Conservation (phyloP, 2,329 filamentous ascomycete species). For the Cladophialophora psammophila region DNA sequence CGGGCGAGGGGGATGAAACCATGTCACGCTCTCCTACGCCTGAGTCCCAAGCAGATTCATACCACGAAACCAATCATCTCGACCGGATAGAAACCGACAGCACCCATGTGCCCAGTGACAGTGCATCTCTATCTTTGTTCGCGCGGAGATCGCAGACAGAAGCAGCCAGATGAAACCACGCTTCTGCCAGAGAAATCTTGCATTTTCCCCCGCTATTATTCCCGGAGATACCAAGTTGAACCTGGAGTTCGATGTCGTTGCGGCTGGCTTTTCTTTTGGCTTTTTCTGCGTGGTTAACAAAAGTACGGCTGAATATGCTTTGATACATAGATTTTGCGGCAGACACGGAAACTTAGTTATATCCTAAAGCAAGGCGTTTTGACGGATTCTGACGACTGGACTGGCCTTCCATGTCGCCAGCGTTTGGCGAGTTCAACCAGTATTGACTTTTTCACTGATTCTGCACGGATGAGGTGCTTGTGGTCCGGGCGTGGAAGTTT, state of each 20-base stretch:
- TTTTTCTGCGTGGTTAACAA: not conserved
- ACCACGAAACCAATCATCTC: constrained; percentile 20
- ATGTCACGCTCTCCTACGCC: constrained; percentile 18
- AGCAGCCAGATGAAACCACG: constrained; percentile 28
- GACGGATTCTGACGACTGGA: not conserved
- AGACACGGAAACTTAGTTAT: not conserved
- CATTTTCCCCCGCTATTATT: not conserved
- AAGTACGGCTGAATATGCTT: constrained; percentile 13
- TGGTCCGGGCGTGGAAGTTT: not conserved
- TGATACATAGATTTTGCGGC: constrained; percentile 1
- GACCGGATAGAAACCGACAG: constrained; percentile 30
- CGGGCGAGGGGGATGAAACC: not conserved
- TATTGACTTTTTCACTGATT: not conserved
- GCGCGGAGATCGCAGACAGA: constrained; percentile 34
- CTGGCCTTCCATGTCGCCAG: not conserved
- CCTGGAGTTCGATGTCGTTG: not conserved
- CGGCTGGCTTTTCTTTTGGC: not conserved
- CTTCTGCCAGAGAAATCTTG: not conserved
- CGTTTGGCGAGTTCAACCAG: not conserved
- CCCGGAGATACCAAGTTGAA: not conserved
- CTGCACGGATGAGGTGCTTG: not conserved
- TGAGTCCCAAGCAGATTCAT: constrained; percentile 5
- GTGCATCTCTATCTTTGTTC: constrained; percentile 24
- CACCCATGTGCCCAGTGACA: constrained; percentile 24
- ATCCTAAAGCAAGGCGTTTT: constrained; percentile 19